Conservation (phyloP, 2,329 filamentous ascomycete species). For the Aspergillus piperis region DNA sequence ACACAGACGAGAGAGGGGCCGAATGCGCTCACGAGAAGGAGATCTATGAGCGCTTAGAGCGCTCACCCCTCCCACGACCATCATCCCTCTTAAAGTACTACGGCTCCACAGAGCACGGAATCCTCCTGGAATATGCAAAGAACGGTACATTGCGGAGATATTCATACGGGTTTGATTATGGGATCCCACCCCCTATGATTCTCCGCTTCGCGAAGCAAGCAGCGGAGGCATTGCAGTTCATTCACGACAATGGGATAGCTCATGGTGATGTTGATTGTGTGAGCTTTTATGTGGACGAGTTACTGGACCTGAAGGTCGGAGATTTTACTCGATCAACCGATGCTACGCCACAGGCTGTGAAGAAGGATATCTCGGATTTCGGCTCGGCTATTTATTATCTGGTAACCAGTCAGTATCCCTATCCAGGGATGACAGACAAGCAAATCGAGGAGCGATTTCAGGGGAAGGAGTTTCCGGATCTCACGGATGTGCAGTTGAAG, state of each 20-base stretch:
- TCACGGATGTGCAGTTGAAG: slow-evolving; percentile 1
- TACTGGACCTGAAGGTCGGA: slow-evolving; percentile 1
- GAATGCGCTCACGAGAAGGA: slow-evolving; percentile 3
- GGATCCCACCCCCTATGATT: neutral
- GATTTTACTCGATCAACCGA: slow-evolving; percentile 4
- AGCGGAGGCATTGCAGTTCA: neutral
- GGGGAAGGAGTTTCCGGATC: neutral
- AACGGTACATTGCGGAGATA: neutral
- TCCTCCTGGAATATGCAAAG: slow-evolving; percentile 3
- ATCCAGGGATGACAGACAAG: neutral
- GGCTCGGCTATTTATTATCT: slow-evolving; percentile 5
- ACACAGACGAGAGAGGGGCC: neutral
- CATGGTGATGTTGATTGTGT: slow-evolving; percentile 3
- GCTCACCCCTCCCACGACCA: neutral
- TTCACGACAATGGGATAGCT: slow-evolving; percentile 1
- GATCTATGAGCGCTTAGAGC: slow-evolving; percentile 6
- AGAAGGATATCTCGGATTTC: slow-evolving; percentile 2
- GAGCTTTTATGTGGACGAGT: slow-evolving; percentile 5
- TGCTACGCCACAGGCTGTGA: neutral
- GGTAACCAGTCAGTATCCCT: neutral
- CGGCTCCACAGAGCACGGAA: neutral
- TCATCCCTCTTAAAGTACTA: slow-evolving; percentile 1
- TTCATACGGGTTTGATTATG: neutral
- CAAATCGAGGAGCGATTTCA: slow-evolving; percentile 2
- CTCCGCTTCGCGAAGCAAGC: slow-evolving; percentile 5